Percentiles rank a stretch among this genome's conserved stretches.
Conservation (phyloP, 768 basidiomycete species). For the Mycena galopus region DNA sequence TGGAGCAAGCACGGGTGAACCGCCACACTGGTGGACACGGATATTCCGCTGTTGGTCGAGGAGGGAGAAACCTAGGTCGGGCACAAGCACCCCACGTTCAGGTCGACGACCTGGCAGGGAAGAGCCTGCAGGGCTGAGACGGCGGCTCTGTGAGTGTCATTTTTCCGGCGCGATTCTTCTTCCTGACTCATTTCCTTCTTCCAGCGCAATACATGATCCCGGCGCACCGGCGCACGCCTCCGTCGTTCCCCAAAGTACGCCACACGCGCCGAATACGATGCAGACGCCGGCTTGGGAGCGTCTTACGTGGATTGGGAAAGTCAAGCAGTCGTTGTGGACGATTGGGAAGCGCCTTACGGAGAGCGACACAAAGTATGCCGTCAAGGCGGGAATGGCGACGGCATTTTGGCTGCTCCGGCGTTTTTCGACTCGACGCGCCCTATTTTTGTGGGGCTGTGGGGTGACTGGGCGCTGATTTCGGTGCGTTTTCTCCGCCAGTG, state of each 20-base stretch:
- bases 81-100: constrained; percentile 7
- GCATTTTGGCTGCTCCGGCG: constrained; percentile 90
- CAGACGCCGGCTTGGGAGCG: constrained; percentile 78
- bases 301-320: constrained; percentile 69
- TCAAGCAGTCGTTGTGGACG: constrained; percentile 81
- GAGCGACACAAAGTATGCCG: constrained; percentile 85
- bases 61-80: constrained; percentile 16
- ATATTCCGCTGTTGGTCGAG: constrained; percentile 40
- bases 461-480: constrained; percentile 97
- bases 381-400: constrained; percentile 89
- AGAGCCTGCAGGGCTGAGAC: constrained; percentile 4
- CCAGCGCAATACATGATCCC: constrained; percentile 69
- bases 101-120: constrained; percentile 4
- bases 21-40: constrained; percentile 56
- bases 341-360: constrained; percentile 75
- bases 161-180: background rate
- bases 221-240: constrained; percentile 60
- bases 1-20: constrained; percentile 64
- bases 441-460: constrained; percentile 83
- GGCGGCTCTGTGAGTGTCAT: constrained; percentile 26
- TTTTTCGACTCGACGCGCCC: constrained; percentile 86
- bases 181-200: background rate
- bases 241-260: constrained; percentile 83
- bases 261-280: constrained; percentile 88
- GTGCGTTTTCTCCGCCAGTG: constrained; percentile 55